Evolutionary conservation across 768 basidiomycete species (phyloP), one percentile per base, ranked within the genome.

Genomic region (Hemileccinum impolitum): DNA sequence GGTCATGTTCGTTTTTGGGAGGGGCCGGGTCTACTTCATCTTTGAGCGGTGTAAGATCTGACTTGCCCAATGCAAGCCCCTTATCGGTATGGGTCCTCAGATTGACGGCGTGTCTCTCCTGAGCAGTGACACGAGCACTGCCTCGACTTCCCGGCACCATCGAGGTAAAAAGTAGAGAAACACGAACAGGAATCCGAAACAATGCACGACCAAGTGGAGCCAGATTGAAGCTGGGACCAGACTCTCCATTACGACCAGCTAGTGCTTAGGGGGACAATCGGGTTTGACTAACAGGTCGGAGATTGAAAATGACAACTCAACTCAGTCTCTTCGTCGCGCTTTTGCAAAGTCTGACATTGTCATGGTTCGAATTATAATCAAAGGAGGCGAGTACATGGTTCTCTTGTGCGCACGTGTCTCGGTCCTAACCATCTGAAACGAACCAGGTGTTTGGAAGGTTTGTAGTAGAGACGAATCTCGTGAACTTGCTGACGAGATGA

Each of bases 301-400:
- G 53, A 43, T 49, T 59, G 2, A 64, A 62, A 31, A 12, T 45
- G 59, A 54, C 51, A 28, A 30, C 34, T 40, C 34, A 34, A 15
- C 21, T n/a, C 17, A 15, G 31, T 30, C 15, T 11, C 25, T 15
- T 31, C 18, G 23, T 46, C 45, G 42, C 39, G 42, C 19, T 35
- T n/a, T n/a, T 39, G 21, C 52, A 45, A n/a, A 37, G 10, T 18
- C 15, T 30, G 9, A 8, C 13, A 45, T 14, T 31, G 14, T 38
- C 41, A 93, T 92, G 90, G 87, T 88, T 61, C 80, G 90, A 66
- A 92, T 90, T 30, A 91, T 93, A 65, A 92, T 92, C 68, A 93
- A 93, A 78, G 90, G 88, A 77, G 90, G 86, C 77, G 52, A 49
- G 82, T 72, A 42, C 10, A 13, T 26, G 1, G 15, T 42, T 4